Base-by-base conservation (phyloP, 805 yeast genomes). In the Cyberlindnera nakhonratchasimensis region DNA sequence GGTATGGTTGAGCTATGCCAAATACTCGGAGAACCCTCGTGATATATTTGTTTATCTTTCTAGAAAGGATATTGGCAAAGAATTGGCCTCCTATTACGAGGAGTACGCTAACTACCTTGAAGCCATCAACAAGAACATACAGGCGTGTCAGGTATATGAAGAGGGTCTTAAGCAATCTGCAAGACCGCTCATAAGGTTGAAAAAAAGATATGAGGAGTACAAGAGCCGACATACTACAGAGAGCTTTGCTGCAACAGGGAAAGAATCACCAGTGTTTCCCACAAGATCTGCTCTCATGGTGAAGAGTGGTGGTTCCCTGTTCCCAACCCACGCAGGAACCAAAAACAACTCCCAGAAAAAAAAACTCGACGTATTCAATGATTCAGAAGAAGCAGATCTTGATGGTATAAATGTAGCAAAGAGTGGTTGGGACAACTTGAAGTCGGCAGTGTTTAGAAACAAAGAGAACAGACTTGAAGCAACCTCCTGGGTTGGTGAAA, bases 1-100 rank as follows among this genome's bases (percentile, higher is more conserved):
- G 47, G 72, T 89, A 2, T 91, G 99, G 97, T 62, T 90, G 29
- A 80, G 79, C 51, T 89, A 87, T 59, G 77, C 85, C 8, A 74
- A 72, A 19, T 80, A 74, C 54, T 74, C 84, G 2, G 86, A 82
- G 46, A 73, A 82, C 13, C 89, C 90, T 0, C 66, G 77, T 31
- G 90, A 83, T 40, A 69, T 86, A 2, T 89, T 82, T 59, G 69
- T 76, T 6, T 88, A 82, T 55, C 67, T 91, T 62, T 77, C 80
- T 32, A 75, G 81, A 46, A 80, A 82, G 48, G 77, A 73, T 36
- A 86, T 91, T 26, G 98, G 96, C 1, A 58, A 56, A 25, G 69
- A 69, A 29, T 65, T 87, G 38, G 79, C 96, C 0, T 53, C 79
- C 16, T 89, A 74, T 58, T 91, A 89, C 57, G 96, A 88, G 57